Base-by-base conservation (phyloP, 106 monocot species). In the Chionographis japonica region DNA sequence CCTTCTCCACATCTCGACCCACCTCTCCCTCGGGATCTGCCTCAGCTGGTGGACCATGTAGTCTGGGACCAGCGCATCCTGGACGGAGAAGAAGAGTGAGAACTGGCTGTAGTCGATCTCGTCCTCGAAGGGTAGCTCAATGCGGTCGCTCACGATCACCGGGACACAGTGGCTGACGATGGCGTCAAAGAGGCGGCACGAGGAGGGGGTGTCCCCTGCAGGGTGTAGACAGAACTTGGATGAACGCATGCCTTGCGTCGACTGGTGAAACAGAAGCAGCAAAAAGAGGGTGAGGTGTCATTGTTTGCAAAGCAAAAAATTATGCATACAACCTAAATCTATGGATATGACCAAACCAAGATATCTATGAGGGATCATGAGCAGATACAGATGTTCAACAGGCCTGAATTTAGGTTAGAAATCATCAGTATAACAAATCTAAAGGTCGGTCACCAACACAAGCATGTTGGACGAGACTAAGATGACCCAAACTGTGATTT, bases 211-310 rank as follows among this genome's bases (percentile, higher is more conserved):
- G 57, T 97, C 97, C 38, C 97, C 97, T 52, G 97, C 92, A 50
- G 97, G 97, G 66, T 89, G 84, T 17, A 97, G 81, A 43, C 97
- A 97, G 74, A 92, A 97, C 76, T 97, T 92, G 36, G 97, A 97
- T 15, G 84, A 76, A 4, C 89, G 83, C 97, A 97, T 97, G 15
- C 92, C 92, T 74, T 80, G 39, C 0, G 77, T 64, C 1, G 97
- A 97, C 92, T 97, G 92, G 52, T 18, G 56, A 37, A 14, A 42
- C 50, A 19, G 50, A 62, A 40, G 10, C 38, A 37, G 27, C 35
- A 40, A 19, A n/a, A 35, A 14, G 62, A 43, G 2, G 14, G 54
- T 54, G 15, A 76, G 56, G 12, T 54, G 12, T 36, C 8, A 19
- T 53, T 54, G 15, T 15, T 9, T 8, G 20, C 38, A 12, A 5